These are phyloP conservation scores for Umbelopsis ramanniana DNA, from an alignment of 192 early-diverging fungal genomes.

Conservation along the genomic window DNA sequence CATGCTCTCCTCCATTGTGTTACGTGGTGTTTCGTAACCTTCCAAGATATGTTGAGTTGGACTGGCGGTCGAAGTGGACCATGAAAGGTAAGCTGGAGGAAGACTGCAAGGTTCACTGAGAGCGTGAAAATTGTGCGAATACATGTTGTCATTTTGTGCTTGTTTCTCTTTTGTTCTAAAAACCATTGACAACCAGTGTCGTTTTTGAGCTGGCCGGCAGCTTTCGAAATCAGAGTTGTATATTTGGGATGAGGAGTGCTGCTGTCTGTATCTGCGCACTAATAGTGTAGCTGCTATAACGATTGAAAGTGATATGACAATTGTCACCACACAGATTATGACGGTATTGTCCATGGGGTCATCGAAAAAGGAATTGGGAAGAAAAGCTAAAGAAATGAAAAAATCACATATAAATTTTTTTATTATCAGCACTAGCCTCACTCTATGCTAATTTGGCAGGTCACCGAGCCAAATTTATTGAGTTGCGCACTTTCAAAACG, in stretches of 20 bases:
- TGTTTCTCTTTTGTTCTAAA: background rate
- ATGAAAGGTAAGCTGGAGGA: constrained; percentile 3
- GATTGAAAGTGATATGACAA: background rate
- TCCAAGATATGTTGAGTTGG: constrained; percentile 16
- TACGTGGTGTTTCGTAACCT: constrained; percentile 4
- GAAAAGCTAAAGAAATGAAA: background rate
- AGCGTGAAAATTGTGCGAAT: background rate
- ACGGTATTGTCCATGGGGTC: background rate
- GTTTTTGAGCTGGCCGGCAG: background rate
- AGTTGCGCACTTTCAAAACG: background rate
- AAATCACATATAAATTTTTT: background rate
- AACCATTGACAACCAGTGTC: constrained; percentile 14
- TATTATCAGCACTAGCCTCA: background rate
- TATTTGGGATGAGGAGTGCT: background rate
- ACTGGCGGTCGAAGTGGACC: background rate
- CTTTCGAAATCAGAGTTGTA: background rate
- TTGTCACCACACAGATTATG: background rate
- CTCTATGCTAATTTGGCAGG: background rate
- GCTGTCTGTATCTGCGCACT: background rate
- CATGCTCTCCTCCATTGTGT: constrained; percentile 10
- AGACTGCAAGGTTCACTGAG: background rate
- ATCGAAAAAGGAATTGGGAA: background rate
- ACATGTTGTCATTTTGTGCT: background rate
- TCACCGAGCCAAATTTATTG: constrained; percentile 4
- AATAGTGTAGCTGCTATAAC: background rate